Evolutionary conservation across 139 green algal species (phyloP), one percentile per base, ranked within the genome.

Genomic region (Tetradesmus obliquus): DNA sequence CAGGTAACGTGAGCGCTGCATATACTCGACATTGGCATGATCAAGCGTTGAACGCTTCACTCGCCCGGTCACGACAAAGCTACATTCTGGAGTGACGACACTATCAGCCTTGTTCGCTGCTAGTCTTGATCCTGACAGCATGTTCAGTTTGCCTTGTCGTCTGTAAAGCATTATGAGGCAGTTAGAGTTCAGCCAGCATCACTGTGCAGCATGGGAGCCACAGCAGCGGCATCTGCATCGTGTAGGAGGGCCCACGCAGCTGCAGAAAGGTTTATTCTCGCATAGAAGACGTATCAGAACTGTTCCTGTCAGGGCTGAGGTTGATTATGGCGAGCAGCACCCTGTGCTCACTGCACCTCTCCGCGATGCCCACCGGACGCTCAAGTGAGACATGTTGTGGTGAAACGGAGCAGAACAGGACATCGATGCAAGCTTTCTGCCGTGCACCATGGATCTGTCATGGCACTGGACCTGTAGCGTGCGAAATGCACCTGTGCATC

Each of bases 261-360:
- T 76, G 15, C 66, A 76, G 2, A 76, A 76, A 76, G 3, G 17
- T 3, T 17, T 76, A 24, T 24, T 24, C 6, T n/a, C 15, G 66
- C 66, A 76, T 76, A 76, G 66, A 76, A 24, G 2, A 76, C 66
- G 66, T 76, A 24, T 0, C 4, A 76, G 66, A n/a, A 76, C 17
- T 76, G 66, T 76, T 24, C n/a, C 76, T 9, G 76, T 82, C 76
- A 82, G 76, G 76, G 76, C n/a, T 51, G 76, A 82, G 76, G 76
- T 17, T 82, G 76, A 51, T 2, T 53, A 82, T 82, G 76, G 76
- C 76, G 24, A 82, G 6, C 24, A 82, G 24, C 58, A 71, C 51
- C 51, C 58, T 79, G 84, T 88, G 57, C 45, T 88, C 60, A 88
- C 84, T 88, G 84, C 45, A 5, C 84, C 84, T 2, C 57, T 88